Percentiles rank a stretch among this genome's conserved stretches.
Conservation (phyloP, 148 eudicot species). For the Fagopyrum esculentum region DNA sequence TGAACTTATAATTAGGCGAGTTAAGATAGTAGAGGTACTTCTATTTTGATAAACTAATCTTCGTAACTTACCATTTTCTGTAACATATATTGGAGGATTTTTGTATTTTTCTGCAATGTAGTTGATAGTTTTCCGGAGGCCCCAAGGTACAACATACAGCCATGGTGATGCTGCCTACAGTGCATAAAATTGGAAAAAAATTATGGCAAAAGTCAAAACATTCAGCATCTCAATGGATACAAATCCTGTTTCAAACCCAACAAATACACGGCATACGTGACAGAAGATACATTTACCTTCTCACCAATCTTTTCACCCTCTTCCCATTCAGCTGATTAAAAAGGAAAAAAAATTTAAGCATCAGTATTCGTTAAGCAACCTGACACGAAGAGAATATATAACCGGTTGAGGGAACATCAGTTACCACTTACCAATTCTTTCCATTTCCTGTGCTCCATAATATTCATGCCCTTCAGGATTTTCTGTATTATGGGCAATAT, state of each 20-base stretch:
- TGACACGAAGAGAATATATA: neutral
- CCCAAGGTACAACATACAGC: conserved; percentile 92
- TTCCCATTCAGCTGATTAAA: conserved; percentile 67
- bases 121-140: conserved; percentile 49
- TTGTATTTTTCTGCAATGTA: conserved; percentile 51
- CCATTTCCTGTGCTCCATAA: conserved; percentile 49
- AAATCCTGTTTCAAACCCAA: neutral
- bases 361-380: neutral
- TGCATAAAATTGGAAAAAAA: conserved; percentile 13
- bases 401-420: neutral
- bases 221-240: neutral
- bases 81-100: conserved; percentile 55
- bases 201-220: neutral
- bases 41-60: neutral
- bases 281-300: conserved; percentile 37
- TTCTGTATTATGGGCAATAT: conserved; percentile 39
- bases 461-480: conserved; percentile 32
- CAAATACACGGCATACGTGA: neutral
- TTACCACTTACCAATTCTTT: conserved; percentile 74
- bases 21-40: neutral
- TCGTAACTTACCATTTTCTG: conserved; percentile 57
- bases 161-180: conserved; percentile 80
- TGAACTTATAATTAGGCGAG: neutral
- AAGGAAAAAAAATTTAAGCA: conserved; percentile 15
- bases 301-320: conserved; percentile 65